Percentiles rank a stretch among this genome's conserved stretches.
phyloP scores from a whole-genome alignment of 106 monocot species.

The Agapanthus africanus region DNA sequence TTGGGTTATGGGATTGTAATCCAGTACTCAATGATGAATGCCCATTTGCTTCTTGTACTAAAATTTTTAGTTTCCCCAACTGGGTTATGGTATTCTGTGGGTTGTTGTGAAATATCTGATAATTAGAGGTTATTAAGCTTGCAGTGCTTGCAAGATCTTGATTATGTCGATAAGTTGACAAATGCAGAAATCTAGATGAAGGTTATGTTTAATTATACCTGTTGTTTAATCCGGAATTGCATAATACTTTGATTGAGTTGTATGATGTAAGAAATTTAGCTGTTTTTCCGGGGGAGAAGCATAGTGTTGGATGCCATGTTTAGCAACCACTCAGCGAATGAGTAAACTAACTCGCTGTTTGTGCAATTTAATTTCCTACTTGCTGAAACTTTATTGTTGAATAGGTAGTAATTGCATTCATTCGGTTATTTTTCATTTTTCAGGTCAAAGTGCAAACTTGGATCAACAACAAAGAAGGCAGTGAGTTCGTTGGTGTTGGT shows the following conservation, averaged over 20 bases:
- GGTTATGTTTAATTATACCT: neutral
- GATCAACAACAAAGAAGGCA: conserved; percentile 53
- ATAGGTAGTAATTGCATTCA: neutral
- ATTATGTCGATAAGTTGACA: neutral
- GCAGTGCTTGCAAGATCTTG: neutral
- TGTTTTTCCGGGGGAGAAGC: neutral
- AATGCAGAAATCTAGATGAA: neutral
- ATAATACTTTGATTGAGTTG: neutral
- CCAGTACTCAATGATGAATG: neutral
- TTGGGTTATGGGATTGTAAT: neutral
- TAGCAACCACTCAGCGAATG: neutral
- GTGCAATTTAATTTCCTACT: neutral
- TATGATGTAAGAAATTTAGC: neutral
- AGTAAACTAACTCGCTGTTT: neutral
- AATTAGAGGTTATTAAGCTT: neutral
- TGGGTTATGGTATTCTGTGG: neutral
- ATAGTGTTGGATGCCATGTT: neutral
- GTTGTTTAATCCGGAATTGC: neutral
- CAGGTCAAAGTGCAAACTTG: conserved; percentile 99
- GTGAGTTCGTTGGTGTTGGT: conserved; percentile 95
- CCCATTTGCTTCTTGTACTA: neutral
- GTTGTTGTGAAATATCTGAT: neutral
- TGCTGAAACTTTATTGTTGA: too few species aligned
- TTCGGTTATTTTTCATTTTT: neutral
- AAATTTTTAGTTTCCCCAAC: neutral